Evolutionary conservation across 257 asterid species (phyloP).

Genomic region (Datura wrightii): DNA sequence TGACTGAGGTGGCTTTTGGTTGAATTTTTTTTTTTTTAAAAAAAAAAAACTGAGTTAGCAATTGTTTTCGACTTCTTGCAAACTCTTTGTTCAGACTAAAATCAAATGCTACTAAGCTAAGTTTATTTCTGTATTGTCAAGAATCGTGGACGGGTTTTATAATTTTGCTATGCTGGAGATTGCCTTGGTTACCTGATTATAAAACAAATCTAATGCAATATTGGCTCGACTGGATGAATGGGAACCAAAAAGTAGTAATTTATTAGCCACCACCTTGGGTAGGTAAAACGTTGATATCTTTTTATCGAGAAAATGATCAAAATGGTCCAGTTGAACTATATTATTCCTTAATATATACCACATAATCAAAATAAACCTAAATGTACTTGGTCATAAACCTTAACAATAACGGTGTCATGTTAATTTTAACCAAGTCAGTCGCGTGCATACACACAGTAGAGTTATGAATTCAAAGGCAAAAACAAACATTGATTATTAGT

Average conservation of each 20-base stretch:
- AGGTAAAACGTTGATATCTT: neutral
- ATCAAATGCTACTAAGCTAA: conserved; percentile 9
- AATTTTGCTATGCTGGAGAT: too few species aligned
- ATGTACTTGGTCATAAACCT: too few species aligned
- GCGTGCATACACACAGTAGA: too few species aligned
- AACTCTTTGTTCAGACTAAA: neutral
- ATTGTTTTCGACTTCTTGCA: neutral
- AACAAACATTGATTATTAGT: neutral
- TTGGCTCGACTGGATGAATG: neutral
- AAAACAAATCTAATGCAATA: neutral
- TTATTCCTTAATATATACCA: neutral
- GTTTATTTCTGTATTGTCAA: neutral
- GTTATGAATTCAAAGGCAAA: too few species aligned
- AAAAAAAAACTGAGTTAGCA: neutral
- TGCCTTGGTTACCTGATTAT: neutral
- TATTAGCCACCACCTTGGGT: neutral
- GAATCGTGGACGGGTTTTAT: too few species aligned
- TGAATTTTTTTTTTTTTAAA: neutral
- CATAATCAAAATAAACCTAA: too few species aligned
- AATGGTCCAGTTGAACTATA: neutral
- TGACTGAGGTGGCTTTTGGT: neutral
- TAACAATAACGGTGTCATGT: too few species aligned
- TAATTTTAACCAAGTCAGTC: too few species aligned
- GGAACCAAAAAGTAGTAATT: neutral
- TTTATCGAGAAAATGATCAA: neutral